Evolutionary conservation across 495 filamentous ascomycete genomes (phyloP).

Genomic region (Sporormia fimetaria): DNA sequence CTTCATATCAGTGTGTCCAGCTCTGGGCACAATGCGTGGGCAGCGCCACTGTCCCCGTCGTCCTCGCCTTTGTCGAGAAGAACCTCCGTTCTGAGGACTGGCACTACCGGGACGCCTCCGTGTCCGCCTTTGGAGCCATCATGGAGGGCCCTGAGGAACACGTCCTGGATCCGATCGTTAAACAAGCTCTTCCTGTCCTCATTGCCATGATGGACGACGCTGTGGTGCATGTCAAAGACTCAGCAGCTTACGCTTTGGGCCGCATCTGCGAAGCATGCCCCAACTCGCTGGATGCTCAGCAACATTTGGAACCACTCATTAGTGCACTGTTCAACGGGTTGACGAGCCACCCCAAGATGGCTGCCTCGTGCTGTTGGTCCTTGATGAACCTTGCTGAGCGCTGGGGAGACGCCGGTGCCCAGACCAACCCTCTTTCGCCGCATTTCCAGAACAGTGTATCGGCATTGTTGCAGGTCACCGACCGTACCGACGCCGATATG

Average conservation of each 20-base stretch:
- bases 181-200: conserved; percentile 81
- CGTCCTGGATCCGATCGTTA: conserved; percentile 78
- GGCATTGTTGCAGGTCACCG: conserved; percentile 73
- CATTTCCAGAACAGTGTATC: conserved; percentile 89
- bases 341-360: conserved; percentile 90
- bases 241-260: conserved; percentile 91
- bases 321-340: conserved; percentile 81
- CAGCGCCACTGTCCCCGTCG: conserved; percentile 64
- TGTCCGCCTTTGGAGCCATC: conserved; percentile 96
- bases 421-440: conserved; percentile 73
- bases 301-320: conserved; percentile 74
- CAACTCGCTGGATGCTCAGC: conserved; percentile 69
- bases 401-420: conserved; percentile 68
- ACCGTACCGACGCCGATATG: conserved; percentile 71
- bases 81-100: conserved; percentile 86
- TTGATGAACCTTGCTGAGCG: conserved; percentile 96
- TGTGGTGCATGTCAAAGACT: conserved; percentile 84
- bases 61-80: conserved; percentile 79
- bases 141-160: conserved; percentile 96
- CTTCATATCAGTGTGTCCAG: conserved; percentile 91
- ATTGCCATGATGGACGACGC: conserved; percentile 93
- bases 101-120: conserved; percentile 86
- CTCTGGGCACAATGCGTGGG: conserved; percentile 88
- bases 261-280: conserved; percentile 88
- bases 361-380: conserved; percentile 96